phyloP scores from a whole-genome alignment of 768 basidiomycete species.

The Amanita rimosa region DNA sequence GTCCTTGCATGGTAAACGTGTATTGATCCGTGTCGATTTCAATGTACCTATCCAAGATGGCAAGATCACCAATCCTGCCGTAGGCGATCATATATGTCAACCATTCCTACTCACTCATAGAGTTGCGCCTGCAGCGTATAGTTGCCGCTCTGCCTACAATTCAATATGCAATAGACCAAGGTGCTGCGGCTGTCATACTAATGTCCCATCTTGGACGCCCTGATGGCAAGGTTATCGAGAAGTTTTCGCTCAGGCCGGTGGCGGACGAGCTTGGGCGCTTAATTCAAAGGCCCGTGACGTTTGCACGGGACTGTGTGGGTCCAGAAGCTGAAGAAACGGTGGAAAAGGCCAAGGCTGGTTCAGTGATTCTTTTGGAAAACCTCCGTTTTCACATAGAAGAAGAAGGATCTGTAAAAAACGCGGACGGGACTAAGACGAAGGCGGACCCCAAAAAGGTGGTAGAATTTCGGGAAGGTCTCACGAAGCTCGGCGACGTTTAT shows the following conservation, averaged over 20 bases:
- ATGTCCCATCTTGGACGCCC: constrained; percentile 99
- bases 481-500: constrained; percentile 90
- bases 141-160: constrained; percentile 95
- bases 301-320: constrained; percentile 81
- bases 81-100: constrained; percentile 28
- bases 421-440: constrained; percentile 91
- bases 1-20: constrained; percentile 76
- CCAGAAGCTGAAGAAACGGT: constrained; percentile 75
- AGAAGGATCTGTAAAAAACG: constrained; percentile 89
- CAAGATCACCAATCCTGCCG: constrained; percentile 93
- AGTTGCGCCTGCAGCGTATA: constrained; percentile 58
- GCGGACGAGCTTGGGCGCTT: constrained; percentile 69
- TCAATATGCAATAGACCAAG: constrained; percentile 81
- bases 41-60: constrained; percentile 89
- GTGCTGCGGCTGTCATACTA: constrained; percentile 73
- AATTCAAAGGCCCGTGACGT: constrained; percentile 63
- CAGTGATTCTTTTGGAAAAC: constrained; percentile 90
- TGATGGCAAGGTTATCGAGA: constrained; percentile 80
- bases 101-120: constrained; percentile 7
- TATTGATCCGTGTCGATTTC: constrained; percentile 93
- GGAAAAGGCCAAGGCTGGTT: constrained; percentile 47
- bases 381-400: constrained; percentile 98
- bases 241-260: constrained; percentile 87
- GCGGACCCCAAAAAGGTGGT: constrained; percentile 75
- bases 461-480: constrained; percentile 80